Evolutionary conservation across 345 rosid species (phyloP).

Genomic region (Boechera retrofracta): DNA sequence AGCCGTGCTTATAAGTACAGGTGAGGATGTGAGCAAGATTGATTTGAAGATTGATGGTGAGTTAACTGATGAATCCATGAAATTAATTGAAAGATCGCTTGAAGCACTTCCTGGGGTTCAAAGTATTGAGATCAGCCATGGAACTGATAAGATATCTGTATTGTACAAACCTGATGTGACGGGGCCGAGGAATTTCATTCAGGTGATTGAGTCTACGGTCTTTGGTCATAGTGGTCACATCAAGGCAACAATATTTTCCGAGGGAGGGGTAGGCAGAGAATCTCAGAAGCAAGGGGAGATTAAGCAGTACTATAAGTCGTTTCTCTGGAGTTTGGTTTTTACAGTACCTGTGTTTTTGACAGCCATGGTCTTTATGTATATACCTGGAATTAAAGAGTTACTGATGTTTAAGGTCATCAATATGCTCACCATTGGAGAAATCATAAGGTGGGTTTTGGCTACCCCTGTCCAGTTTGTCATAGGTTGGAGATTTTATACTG

Average conservation of each 20-base stretch:
- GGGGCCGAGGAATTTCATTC: slow-evolving; percentile 78
- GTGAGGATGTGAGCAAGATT: slow-evolving; percentile 72
- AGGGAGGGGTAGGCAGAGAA: slow-evolving; percentile 67
- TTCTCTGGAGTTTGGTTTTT: slow-evolving; percentile 87
- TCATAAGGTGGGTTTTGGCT: slow-evolving; percentile 69
- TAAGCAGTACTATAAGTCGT: slow-evolving; percentile 65
- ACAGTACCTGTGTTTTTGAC: slow-evolving; percentile 80
- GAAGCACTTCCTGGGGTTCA: slow-evolving; percentile 90
- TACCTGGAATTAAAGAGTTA: slow-evolving; percentile 66
- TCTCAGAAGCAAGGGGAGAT: slow-evolving; percentile 65
- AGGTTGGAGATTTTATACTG: slow-evolving; percentile 79
- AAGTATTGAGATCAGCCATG: slow-evolving; percentile 42
- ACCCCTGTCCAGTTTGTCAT: slow-evolving; percentile 91
- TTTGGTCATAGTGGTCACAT: slow-evolving; percentile 64
- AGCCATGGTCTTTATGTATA: slow-evolving; percentile 84
- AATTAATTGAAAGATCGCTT: slow-evolving; percentile 63
- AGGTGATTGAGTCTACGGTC: slow-evolving; percentile 81
- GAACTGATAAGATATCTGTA: slow-evolving; percentile 54
- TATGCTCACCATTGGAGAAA: slow-evolving; percentile 73
- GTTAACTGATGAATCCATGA: slow-evolving; percentile 56
- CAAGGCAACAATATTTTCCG: slow-evolving; percentile 71
- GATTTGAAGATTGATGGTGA: slow-evolving; percentile 77
- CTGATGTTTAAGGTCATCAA: slow-evolving; percentile 72
- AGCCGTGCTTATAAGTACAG: slow-evolving; percentile 71
- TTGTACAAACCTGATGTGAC: slow-evolving; percentile 77